These are phyloP conservation scores for Boletus bicolor DNA, from an alignment of 768 basidiomycete species.

Conservation along the genomic window DNA sequence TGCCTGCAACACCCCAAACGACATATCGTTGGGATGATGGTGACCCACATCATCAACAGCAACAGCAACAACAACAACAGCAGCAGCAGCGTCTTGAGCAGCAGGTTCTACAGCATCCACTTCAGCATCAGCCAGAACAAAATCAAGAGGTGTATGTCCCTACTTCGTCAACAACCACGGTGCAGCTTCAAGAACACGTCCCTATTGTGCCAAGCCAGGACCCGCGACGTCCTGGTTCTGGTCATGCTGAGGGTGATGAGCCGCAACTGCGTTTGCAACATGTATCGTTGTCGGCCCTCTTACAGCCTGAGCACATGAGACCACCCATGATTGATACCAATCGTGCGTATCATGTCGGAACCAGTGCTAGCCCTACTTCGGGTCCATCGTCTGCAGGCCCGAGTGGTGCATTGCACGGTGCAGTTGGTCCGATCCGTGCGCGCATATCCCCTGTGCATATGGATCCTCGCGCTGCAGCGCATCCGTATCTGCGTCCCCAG, in stretches of 20 bases:
- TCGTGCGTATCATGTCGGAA: constrained; percentile 24
- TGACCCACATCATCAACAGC: constrained; percentile 16
- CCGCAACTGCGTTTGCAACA: constrained; percentile 25
- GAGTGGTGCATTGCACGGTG: constrained; percentile 10
- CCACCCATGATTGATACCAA: constrained; percentile 35
- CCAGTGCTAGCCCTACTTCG: constrained; percentile 31
- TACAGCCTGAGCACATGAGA: constrained; percentile 32
- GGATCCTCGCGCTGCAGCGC: constrained; percentile 17
- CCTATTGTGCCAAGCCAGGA: constrained; percentile 33
- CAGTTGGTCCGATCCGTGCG: constrained; percentile 27
- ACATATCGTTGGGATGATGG: constrained; percentile 43
- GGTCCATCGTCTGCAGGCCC: constrained; percentile 30
- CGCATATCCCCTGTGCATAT: constrained; percentile 26
- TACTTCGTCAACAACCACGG: constrained; percentile 11
- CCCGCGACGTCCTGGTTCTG: constrained; percentile 18
- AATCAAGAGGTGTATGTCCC: constrained; percentile 22
- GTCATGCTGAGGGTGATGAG: constrained; percentile 25
- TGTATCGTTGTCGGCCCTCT: constrained; percentile 16
- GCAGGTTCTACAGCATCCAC: constrained; percentile 38
- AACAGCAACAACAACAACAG: constrained; percentile 28
- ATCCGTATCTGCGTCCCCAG: constrained; percentile 32
- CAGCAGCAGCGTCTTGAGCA: constrained; percentile 38
- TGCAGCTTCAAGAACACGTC: constrained; percentile 28
- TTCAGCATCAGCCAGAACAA: constrained; percentile 34
- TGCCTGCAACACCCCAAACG: constrained; percentile 46